These are phyloP conservation scores for Ganoderma lucidum DNA, from an alignment of 1,284 basidiomycete species.

Conservation along the genomic window DNA sequence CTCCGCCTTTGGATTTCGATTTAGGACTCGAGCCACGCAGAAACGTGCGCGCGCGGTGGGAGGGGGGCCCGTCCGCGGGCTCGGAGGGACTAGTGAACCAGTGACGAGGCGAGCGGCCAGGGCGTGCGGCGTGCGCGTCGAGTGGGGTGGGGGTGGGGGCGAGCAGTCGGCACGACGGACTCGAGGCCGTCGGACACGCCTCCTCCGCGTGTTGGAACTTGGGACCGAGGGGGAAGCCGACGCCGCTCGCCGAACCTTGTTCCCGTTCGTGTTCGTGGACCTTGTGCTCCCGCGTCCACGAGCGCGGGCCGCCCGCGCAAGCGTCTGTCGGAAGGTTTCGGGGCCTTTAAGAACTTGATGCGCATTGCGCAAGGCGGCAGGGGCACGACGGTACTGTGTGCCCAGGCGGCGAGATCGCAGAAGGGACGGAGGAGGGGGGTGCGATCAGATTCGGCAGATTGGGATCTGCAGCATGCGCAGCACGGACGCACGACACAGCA, in stretches of 20 bases:
- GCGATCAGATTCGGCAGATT: constrained; percentile 7
- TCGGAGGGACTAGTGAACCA: background rate
- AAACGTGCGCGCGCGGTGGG: constrained; percentile 1
- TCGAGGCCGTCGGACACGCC: constrained; percentile 10
- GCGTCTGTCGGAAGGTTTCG: background rate
- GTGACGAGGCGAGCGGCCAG: background rate
- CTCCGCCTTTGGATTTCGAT: background rate
- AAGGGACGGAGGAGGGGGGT: background rate
- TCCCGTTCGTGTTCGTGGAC: background rate
- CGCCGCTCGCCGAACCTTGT: constrained; percentile 1
- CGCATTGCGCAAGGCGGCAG: constrained; percentile 6
- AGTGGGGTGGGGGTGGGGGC: background rate
- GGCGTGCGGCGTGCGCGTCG: background rate
- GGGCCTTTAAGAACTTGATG: constrained; percentile 9
- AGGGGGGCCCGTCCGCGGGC: background rate
- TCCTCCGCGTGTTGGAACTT: constrained; percentile 4
- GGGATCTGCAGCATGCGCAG: constrained; percentile 3
- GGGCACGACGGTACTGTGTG: background rate
- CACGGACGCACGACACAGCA: constrained; percentile 6
- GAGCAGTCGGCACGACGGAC: constrained; percentile 1
- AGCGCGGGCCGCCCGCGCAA: constrained; percentile 8
- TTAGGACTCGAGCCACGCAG: background rate
- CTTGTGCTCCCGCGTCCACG: constrained; percentile 5
- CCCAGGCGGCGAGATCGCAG: background rate
- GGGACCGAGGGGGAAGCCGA: background rate